A percentile compares a stretch with the other conserved stretches of the same genome.
phyloP scores from a whole-genome alignment of 1,284 basidiomycete genomes.

The Irpex lacteus region DNA sequence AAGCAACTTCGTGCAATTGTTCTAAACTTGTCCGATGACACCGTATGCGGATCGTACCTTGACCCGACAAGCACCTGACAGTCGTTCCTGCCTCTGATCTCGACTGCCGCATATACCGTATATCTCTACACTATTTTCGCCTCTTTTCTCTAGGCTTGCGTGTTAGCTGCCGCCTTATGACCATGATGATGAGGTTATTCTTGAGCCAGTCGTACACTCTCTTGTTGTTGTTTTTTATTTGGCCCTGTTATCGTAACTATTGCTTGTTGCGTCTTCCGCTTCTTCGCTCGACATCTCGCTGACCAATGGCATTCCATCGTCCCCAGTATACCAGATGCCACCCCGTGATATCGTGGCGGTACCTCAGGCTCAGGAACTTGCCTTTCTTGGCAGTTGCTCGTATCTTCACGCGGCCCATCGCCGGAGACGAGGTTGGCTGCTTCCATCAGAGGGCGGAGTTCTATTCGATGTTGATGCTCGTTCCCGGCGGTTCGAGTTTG shows the following conservation, averaged over 20 bases:
- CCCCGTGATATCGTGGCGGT: not conserved
- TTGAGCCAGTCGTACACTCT: not conserved
- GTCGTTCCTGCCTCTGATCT: not conserved
- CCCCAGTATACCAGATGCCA: not conserved
- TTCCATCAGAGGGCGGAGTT: not conserved
- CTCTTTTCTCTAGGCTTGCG: not conserved
- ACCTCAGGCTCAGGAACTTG: not conserved
- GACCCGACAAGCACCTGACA: not conserved
- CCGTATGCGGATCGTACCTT: not conserved
- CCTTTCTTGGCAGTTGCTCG: not conserved
- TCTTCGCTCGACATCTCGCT: not conserved
- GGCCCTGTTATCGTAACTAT: not conserved
- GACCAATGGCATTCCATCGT: not conserved
- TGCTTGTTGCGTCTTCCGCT: not conserved
- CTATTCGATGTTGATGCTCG: not conserved
- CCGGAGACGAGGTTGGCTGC: not conserved
- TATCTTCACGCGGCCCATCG: not conserved
- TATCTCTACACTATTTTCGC: not conserved
- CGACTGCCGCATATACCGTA: not conserved
- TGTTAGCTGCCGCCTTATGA: not conserved
- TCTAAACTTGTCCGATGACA: not conserved
- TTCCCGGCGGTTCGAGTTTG: not conserved
- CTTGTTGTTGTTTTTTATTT: not conserved
- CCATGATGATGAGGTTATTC: not conserved
- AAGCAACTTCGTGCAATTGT: slow-evolving; percentile 76